Conservation (phyloP, 2,329 filamentous ascomycete species). For the Diaporthe caulivora region DNA sequence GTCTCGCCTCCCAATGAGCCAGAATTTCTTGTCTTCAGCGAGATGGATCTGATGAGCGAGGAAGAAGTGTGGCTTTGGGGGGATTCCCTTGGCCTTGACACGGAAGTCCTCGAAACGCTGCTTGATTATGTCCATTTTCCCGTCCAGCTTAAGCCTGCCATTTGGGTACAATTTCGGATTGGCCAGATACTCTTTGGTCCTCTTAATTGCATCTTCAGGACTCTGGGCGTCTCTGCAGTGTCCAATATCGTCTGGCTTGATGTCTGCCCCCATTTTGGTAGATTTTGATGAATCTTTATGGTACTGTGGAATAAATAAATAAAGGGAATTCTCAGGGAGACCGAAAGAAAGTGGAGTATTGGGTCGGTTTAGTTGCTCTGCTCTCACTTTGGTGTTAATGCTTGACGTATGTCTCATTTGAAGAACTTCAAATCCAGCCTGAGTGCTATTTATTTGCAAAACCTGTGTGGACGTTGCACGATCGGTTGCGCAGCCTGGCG, state of each 20-base stretch:
- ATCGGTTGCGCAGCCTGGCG: no score
- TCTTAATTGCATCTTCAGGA: conserved; percentile 25
- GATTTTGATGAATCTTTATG: neutral
- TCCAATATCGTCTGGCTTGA: conserved; percentile 20
- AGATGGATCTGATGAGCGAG: conserved; percentile 24
- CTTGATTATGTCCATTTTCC: conserved; percentile 12
- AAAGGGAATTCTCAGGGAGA: neutral
- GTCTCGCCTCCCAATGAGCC: conserved; percentile 21
- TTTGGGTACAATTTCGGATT: conserved; percentile 21
- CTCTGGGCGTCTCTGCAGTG: conserved; percentile 13
- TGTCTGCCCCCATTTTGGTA: neutral
- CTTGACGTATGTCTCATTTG: neutral
- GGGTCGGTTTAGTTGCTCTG: no score
- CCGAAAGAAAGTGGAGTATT: neutral
- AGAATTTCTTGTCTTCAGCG: conserved; percentile 19
- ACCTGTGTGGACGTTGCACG: neutral
- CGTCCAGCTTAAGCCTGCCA: conserved; percentile 16
- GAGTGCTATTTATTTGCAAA: conserved; percentile 6
- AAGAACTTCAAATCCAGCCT: neutral
- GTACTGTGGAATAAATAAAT: neutral
- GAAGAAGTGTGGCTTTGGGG: conserved; percentile 13
- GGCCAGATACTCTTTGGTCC: conserved; percentile 3
- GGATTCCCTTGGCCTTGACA: conserved; percentile 5
- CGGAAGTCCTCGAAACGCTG: conserved; percentile 22
- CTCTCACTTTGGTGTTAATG: neutral